Evolutionary conservation across 1,284 basidiomycete genomes (phyloP).

Genomic region (Marasmius tenuissimus): DNA sequence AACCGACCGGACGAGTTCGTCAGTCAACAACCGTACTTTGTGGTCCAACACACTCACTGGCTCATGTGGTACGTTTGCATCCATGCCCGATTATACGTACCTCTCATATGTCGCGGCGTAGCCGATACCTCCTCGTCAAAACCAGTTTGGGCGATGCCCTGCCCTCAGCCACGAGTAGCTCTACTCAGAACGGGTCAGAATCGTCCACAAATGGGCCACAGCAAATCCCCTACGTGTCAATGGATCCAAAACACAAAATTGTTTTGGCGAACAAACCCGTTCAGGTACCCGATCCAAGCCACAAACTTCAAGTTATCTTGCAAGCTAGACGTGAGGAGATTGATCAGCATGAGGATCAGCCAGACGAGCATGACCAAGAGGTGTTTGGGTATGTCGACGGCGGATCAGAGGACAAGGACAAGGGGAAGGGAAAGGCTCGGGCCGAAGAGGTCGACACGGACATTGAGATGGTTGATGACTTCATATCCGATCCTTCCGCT

Average conservation of each 20-base stretch:
- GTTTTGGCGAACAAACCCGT: slow-evolving; percentile 33
- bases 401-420: neutral
- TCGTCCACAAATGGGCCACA: too few species aligned
- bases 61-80: slow-evolving; percentile 53
- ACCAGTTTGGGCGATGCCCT: slow-evolving; percentile 13
- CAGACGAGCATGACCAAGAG: slow-evolving; percentile 48
- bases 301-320: slow-evolving; percentile 48
- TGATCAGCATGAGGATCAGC: slow-evolving; percentile 35
- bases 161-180: neutral
- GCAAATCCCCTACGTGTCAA: slow-evolving; percentile 39
- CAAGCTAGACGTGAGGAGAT: slow-evolving; percentile 35
- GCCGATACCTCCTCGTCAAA: slow-evolving; percentile 64
- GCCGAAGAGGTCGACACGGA: slow-evolving; percentile 18
- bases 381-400: slow-evolving; percentile 34
- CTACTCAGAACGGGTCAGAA: slow-evolving; percentile 10
- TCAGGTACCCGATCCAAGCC: slow-evolving; percentile 53
- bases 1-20: slow-evolving; percentile 54
- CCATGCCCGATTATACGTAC: neutral
- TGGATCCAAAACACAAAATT: slow-evolving; percentile 37
- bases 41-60: slow-evolving; percentile 60
- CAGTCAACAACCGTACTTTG: slow-evolving; percentile 48
- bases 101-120: slow-evolving; percentile 20
- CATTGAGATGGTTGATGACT: slow-evolving; percentile 8
- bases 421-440: neutral
- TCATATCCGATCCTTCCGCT: neutral